Percentiles rank a stretch among this genome's conserved stretches.
phyloP scores from a whole-genome alignment of 306 rosid species.

The Malus asiatica region DNA sequence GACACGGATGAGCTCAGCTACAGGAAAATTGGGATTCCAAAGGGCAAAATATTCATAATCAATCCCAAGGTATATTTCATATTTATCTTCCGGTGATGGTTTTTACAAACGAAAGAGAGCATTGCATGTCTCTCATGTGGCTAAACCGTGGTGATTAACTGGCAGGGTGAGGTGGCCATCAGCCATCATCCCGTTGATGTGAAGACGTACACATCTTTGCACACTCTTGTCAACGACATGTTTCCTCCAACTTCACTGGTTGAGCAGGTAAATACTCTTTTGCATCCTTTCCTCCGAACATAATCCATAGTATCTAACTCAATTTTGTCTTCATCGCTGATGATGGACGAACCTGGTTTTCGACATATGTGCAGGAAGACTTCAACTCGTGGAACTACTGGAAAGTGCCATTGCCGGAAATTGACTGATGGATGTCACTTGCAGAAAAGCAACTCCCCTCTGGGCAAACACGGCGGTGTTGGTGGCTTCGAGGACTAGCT shows the following conservation, averaged over 20 bases:
- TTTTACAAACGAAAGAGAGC: neutral
- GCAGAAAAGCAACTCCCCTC: neutral
- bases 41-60: conserved; percentile 92
- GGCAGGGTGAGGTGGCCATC: conserved; percentile 93
- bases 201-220: conserved; percentile 87
- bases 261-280: conserved; percentile 56
- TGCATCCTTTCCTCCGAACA: neutral
- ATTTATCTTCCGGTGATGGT: conserved; percentile 8
- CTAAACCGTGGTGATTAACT: neutral
- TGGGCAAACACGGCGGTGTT: neutral
- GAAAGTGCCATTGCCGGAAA: conserved; percentile 67
- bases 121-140: neutral
- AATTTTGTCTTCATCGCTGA: neutral
- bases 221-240: conserved; percentile 97
- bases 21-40: conserved; percentile 90
- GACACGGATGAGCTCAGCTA: conserved; percentile 98
- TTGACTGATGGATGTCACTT: conserved; percentile 14
- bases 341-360: neutral
- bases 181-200: conserved; percentile 72
- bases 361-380: conserved; percentile 63
- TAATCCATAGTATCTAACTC: neutral
- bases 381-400: conserved; percentile 91
- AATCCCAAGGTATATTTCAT: conserved; percentile 70
- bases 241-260: conserved; percentile 86
- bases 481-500: neutral